phyloP scores from a whole-genome alignment of 306 rosid genomes.

The Castanea mollissima region DNA sequence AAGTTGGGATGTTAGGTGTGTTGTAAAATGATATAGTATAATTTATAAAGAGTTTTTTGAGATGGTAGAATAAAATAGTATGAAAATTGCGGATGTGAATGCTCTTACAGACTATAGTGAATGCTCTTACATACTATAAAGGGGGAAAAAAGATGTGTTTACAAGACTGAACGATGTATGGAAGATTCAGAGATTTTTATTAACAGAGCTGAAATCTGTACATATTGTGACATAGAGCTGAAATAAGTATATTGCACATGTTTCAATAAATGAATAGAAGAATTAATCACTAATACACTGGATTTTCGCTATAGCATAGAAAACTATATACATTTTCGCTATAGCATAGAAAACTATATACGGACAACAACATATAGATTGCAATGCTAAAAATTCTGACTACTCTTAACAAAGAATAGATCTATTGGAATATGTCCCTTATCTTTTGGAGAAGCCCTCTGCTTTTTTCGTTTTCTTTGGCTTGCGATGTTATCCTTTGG shows the following conservation, averaged over 20 bases:
- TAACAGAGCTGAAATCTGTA: slow-evolving; percentile 2
- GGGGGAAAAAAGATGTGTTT: too few relatives aligned
- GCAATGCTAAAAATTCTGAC: slow-evolving; percentile 27
- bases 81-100: too few relatives aligned
- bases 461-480: slow-evolving; percentile 61
- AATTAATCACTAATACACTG: neutral
- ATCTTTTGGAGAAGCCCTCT: slow-evolving; percentile 52
- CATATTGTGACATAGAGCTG: slow-evolving; percentile 2
- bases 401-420: slow-evolving; percentile 60
- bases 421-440: slow-evolving; percentile 67
- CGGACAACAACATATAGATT: neutral
- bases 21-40: too few relatives aligned
- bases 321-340: slow-evolving; percentile 8
- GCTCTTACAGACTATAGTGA: too few relatives aligned
- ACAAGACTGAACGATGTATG: too few relatives aligned
- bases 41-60: too few relatives aligned
- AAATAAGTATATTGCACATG: slow-evolving; percentile 15
- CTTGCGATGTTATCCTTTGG: slow-evolving; percentile 32
- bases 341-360: slow-evolving; percentile 21
- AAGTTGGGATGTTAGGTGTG: too few relatives aligned
- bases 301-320: slow-evolving; percentile 18
- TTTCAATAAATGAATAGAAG: slow-evolving; percentile 2
- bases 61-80: too few relatives aligned
- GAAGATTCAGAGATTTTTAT: neutral
- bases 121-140: too few relatives aligned